Evolutionary conservation across 495 filamentous ascomycete genomes (phyloP).

Genomic region (Xylaria palmicola): DNA sequence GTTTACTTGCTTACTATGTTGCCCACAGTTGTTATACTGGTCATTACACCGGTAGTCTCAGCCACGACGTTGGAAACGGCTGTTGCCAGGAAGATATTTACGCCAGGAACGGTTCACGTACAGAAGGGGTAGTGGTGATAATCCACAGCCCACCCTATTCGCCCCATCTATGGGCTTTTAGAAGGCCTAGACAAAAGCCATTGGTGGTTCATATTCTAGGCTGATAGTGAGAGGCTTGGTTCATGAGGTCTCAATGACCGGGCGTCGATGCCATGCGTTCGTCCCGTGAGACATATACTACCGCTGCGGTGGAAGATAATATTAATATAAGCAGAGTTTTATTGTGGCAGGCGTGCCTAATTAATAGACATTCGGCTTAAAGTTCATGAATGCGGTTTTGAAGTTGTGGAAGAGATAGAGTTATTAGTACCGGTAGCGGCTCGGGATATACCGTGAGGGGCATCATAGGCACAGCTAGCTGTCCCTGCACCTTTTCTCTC

Average conservation of each 20-base stretch:
- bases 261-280: neutral
- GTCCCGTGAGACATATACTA: neutral
- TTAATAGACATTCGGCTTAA: too few species aligned
- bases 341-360: too few species aligned
- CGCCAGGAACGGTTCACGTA: neutral
- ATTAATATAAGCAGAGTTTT: too few species aligned
- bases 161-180: neutral
- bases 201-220: neutral
- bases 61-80: neutral
- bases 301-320: neutral
- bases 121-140: neutral
- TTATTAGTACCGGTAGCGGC: too few species aligned
- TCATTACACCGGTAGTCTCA: neutral
- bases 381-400: too few species aligned
- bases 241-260: too few species aligned
- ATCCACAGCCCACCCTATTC: neutral
- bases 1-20: constrained; percentile 1
- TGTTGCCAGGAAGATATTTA: neutral
- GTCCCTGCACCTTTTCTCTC: too few species aligned
- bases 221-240: too few species aligned
- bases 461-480: too few species aligned
- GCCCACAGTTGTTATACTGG: neutral
- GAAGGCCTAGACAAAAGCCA: neutral
- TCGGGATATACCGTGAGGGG: too few species aligned
- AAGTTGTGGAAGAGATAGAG: too few species aligned